Evolutionary conservation across 2,329 filamentous ascomycete species (phyloP).

Genomic region (Colletotrichum shisoi): DNA sequence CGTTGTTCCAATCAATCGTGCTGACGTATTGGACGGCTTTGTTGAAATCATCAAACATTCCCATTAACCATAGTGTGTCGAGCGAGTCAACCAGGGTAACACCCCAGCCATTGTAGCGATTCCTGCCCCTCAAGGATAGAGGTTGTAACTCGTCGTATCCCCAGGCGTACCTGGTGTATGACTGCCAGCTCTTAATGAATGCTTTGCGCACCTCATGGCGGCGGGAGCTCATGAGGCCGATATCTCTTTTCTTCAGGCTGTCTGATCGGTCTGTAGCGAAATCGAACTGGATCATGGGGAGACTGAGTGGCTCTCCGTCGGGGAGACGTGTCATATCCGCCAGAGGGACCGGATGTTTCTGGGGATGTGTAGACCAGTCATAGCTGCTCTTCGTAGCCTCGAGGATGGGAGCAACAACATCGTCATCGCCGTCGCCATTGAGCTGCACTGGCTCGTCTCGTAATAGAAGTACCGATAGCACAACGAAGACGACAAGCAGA

Average conservation of each 20-base stretch:
- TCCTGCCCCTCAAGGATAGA: slow-evolving; percentile 50
- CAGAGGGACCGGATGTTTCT: slow-evolving; percentile 36
- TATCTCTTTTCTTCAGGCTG: slow-evolving; percentile 45
- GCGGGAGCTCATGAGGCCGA: slow-evolving; percentile 49
- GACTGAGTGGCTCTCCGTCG: slow-evolving; percentile 13
- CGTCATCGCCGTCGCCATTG: neutral
- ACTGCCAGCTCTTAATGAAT: slow-evolving; percentile 52
- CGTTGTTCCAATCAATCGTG: slow-evolving; percentile 62
- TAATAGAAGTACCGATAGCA: slow-evolving; percentile 24
- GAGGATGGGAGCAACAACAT: neutral
- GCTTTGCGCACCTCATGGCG: slow-evolving; percentile 47
- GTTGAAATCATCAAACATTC: slow-evolving; percentile 58
- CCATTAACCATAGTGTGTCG: slow-evolving; percentile 65
- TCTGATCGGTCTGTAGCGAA: slow-evolving; percentile 31
- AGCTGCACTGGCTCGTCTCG: slow-evolving; percentile 17
- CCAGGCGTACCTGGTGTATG: slow-evolving; percentile 57
- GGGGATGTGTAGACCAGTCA: slow-evolving; percentile 41
- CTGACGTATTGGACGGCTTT: slow-evolving; percentile 55
- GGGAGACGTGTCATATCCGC: slow-evolving; percentile 40
- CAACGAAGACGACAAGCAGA: slow-evolving; percentile 29
- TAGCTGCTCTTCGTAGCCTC: slow-evolving; percentile 38
- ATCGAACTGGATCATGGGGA: slow-evolving; percentile 36
- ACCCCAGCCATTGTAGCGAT: slow-evolving; percentile 58
- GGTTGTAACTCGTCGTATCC: slow-evolving; percentile 57
- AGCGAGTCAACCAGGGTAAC: slow-evolving; percentile 57